Evolutionary conservation across 2,329 filamentous ascomycete species (phyloP).

Genomic region (Ophiocordyceps camponoti-floridani): DNA sequence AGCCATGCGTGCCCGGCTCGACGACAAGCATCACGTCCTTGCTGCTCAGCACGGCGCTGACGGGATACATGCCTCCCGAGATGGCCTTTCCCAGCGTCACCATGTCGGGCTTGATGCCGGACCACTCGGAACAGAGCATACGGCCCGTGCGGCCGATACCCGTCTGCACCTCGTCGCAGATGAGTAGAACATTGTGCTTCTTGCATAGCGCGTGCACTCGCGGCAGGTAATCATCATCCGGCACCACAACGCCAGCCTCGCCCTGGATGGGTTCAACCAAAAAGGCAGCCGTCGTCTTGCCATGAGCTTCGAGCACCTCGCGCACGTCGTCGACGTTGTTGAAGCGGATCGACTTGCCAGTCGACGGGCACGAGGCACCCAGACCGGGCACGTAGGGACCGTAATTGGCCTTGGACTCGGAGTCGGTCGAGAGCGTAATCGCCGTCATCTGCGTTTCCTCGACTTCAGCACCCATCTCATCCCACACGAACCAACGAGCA

Average conservation of each 20-base stretch:
- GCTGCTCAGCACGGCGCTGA: conserved; percentile 74
- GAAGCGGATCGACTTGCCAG: conserved; percentile 61
- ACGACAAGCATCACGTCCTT: conserved; percentile 91
- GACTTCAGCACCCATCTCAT: no score
- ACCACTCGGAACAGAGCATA: conserved; percentile 89
- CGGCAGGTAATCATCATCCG: conserved; percentile 71
- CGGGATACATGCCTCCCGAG: conserved; percentile 97
- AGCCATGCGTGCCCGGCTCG: conserved; percentile 92
- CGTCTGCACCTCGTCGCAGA: conserved; percentile 97
- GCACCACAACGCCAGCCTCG: conserved; percentile 91
- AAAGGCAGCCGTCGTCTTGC: conserved; percentile 76
- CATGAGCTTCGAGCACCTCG: conserved; percentile 60
- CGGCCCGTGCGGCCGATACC: conserved; percentile 89
- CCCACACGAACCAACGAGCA: not conserved
- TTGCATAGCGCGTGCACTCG: conserved; percentile 74
- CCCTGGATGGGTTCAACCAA: conserved; percentile 95
- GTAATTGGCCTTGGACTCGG: conserved; percentile 92
- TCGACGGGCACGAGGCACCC: conserved; percentile 58
- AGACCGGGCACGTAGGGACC: conserved; percentile 87
- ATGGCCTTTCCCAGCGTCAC: conserved; percentile 94
- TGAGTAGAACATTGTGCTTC: conserved; percentile 87
- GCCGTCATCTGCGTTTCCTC: conserved; percentile 53
- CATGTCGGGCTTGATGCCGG: conserved; percentile 85
- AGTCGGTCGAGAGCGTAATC: conserved; percentile 87
- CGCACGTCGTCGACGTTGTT: conserved; percentile 72